phyloP scores from a whole-genome alignment of 352 stramenopile species.

The Globisporangium paddicum region DNA sequence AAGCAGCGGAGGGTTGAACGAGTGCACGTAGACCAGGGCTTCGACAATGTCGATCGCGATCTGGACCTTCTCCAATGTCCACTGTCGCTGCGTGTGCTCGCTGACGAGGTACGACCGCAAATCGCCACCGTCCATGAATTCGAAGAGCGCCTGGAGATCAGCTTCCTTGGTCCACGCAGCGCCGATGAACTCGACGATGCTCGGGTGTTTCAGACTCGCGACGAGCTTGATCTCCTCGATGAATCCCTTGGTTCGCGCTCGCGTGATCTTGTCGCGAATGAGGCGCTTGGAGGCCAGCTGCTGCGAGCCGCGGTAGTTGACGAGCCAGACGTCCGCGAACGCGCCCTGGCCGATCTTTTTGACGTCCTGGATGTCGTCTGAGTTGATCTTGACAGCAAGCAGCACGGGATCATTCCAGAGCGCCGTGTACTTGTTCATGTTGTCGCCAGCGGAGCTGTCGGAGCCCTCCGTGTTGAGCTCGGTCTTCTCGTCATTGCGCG shows the following conservation, averaged over 20 bases:
- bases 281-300: conserved; percentile 18
- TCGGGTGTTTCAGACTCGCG: background rate
- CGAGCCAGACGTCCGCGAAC: conserved; percentile 33
- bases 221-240: conserved; percentile 3
- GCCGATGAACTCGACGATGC: background rate
- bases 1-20: conserved; percentile 15
- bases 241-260: background rate
- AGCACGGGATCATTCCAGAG: conserved; percentile 35
- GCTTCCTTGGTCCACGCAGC: background rate
- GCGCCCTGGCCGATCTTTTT: conserved; percentile 32
- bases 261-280: background rate
- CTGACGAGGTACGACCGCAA: background rate
- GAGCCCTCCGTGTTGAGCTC: too few relatives aligned
- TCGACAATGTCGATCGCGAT: too few relatives aligned
- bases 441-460: too few relatives aligned
- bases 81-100: background rate
- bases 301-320: conserved; percentile 24
- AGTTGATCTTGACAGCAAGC: too few relatives aligned
- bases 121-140: background rate
- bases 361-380: conserved; percentile 37
- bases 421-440: conserved; percentile 1
- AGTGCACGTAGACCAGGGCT: conserved; percentile 4
- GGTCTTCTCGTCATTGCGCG: too few relatives aligned
- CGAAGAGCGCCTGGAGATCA: background rate
- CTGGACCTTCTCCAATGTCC: background rate